phyloP scores from a whole-genome alignment of 1,284 basidiomycete genomes.

The Pisolithus thermaeus region DNA sequence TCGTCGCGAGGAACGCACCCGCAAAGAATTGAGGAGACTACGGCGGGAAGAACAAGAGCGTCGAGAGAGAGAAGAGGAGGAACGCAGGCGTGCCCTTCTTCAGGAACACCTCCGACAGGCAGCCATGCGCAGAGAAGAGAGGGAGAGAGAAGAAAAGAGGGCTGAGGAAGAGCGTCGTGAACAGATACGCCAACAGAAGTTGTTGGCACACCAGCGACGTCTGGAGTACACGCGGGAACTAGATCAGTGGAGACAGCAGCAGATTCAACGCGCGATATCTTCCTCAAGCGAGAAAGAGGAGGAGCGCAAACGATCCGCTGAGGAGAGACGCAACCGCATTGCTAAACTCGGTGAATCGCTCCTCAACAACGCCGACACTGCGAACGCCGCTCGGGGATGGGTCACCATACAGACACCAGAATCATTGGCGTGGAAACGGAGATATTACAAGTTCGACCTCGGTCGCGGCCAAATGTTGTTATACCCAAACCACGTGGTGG shows the following conservation, averaged over 20 bases:
- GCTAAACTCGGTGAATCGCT: slow-evolving; percentile 39
- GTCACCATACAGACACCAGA: slow-evolving; percentile 58
- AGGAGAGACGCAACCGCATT: slow-evolving; percentile 44
- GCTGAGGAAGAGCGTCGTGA: slow-evolving; percentile 43
- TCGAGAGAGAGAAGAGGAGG: slow-evolving; percentile 48
- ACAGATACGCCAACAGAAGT: slow-evolving; percentile 46
- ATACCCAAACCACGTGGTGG: slow-evolving; percentile 52
- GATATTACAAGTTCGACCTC: slow-evolving; percentile 57
- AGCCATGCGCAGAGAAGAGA: slow-evolving; percentile 39
- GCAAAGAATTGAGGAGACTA: slow-evolving; percentile 39
- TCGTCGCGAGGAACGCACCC: slow-evolving; percentile 43
- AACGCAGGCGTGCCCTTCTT: slow-evolving; percentile 36
- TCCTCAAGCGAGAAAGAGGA: slow-evolving; percentile 41
- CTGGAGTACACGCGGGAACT: slow-evolving; percentile 47
- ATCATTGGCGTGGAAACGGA: slow-evolving; percentile 57
- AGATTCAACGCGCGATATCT: slow-evolving; percentile 43
- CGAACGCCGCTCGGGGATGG: slow-evolving; percentile 50
- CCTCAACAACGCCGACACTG: slow-evolving; percentile 27
- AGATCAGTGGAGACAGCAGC: slow-evolving; percentile 52
- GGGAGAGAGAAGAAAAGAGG: slow-evolving; percentile 43
- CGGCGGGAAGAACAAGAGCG: slow-evolving; percentile 43
- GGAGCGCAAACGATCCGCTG: slow-evolving; percentile 35
- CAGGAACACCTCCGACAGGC: slow-evolving; percentile 47
- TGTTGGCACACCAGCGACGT: slow-evolving; percentile 44
- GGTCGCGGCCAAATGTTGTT: slow-evolving; percentile 38